Percentiles rank a stretch among this genome's conserved stretches.
Conservation (phyloP, 2,329 filamentous ascomycete genomes). For the Colletotrichum sp. region DNA sequence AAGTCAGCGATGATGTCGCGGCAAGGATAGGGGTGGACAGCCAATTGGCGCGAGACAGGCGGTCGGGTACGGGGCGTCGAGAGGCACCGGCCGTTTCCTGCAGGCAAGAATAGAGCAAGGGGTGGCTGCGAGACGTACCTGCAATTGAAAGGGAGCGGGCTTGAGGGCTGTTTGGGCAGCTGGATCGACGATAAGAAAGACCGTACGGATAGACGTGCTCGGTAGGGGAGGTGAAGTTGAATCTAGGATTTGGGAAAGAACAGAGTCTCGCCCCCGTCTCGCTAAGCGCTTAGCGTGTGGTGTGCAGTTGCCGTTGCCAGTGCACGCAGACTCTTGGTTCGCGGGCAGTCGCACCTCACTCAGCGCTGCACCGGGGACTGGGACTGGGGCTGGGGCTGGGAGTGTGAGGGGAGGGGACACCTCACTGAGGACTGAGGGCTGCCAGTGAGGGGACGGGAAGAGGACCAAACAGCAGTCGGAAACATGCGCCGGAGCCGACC, state of each 20-base stretch:
- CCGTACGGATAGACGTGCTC: background rate
- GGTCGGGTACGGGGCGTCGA: background rate
- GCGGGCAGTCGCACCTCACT: background rate
- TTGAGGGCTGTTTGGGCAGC: background rate
- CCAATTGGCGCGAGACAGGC: slow-evolving; percentile 15
- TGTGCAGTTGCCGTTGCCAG: background rate
- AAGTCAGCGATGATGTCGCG: slow-evolving; percentile 20
- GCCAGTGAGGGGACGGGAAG: background rate
- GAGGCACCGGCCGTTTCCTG: background rate
- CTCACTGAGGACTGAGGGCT: too few species aligned
- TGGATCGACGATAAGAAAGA: slow-evolving; percentile 3
- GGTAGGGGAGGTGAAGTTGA: slow-evolving; percentile 12
- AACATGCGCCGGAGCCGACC: slow-evolving; percentile 22
- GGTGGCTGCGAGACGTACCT: slow-evolving; percentile 2
- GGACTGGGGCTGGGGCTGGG: background rate
- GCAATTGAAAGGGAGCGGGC: slow-evolving; percentile 7
- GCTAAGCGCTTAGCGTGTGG: slow-evolving; percentile 29
- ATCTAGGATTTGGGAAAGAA: slow-evolving; percentile 22
- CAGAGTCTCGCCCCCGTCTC: slow-evolving; percentile 25
- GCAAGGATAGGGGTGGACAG: slow-evolving; percentile 21
- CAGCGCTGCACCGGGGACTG: background rate
- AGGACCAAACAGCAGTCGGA: slow-evolving; percentile 19
- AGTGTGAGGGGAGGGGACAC: background rate
- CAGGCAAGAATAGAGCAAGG: background rate
- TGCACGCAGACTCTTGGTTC: background rate